Evolutionary conservation across 768 basidiomycete genomes (phyloP).

Genomic region (Fomitopsis serialis): DNA sequence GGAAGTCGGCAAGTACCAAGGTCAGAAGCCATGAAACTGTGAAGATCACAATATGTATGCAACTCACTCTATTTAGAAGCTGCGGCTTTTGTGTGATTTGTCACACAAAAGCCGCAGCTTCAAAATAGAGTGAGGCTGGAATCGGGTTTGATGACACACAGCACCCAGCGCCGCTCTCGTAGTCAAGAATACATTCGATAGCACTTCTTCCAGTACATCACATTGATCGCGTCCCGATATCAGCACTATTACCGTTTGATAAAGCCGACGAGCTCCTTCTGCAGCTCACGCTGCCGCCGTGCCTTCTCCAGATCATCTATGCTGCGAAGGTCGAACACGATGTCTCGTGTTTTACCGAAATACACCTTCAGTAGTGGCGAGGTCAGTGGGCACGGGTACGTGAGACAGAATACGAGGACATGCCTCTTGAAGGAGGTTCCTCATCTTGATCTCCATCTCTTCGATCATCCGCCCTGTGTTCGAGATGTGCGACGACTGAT

Average conservation of each 20-base stretch:
- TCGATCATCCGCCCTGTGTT: conserved; percentile 97
- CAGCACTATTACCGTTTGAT: conserved; percentile 50
- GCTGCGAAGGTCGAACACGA: conserved; percentile 88
- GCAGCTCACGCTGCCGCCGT: conserved; percentile 74
- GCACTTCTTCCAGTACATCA: background rate
- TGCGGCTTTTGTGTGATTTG: too few relatives aligned
- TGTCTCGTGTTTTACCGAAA: conserved; percentile 94
- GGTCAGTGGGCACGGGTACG: background rate
- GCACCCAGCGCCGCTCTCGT: too few relatives aligned
- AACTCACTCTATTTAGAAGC: too few relatives aligned
- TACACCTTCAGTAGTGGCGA: conserved; percentile 57
- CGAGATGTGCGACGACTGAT: conserved; percentile 77
- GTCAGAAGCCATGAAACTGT: too few relatives aligned
- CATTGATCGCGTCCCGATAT: background rate
- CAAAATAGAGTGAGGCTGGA: too few relatives aligned
- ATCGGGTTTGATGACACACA: too few relatives aligned
- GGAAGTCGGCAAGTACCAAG: too few relatives aligned
- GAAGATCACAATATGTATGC: too few relatives aligned
- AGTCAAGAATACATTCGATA: background rate
- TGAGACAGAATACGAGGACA: conserved; percentile 8
- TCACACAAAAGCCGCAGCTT: too few relatives aligned
- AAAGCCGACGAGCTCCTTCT: conserved; percentile 86
- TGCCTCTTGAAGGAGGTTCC: conserved; percentile 88
- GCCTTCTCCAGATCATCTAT: conserved; percentile 81
- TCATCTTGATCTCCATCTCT: conserved; percentile 99